Evolutionary conservation across 495 filamentous ascomycete genomes (phyloP).

Genomic region (Penicillium desertorum): DNA sequence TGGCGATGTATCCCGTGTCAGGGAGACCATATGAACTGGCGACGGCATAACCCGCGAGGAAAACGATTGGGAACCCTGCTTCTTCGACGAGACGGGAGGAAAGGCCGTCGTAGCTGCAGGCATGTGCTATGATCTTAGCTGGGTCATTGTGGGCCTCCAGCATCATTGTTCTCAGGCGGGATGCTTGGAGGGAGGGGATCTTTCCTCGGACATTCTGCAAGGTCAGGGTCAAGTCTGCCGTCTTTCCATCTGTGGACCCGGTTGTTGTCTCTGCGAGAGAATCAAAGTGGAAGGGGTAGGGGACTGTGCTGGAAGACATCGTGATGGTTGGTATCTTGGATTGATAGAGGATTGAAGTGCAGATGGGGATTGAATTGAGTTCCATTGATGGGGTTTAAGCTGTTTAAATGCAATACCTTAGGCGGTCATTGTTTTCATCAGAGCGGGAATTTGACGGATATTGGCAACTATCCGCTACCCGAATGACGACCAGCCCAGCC

Average conservation of each 20-base stretch:
- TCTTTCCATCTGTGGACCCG: slow-evolving; percentile 16
- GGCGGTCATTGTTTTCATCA: too few relatives aligned
- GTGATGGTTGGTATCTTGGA: background rate
- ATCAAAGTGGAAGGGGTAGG: slow-evolving; percentile 38
- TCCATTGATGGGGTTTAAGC: background rate
- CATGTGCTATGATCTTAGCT: slow-evolving; percentile 32
- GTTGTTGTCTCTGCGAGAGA: slow-evolving; percentile 2
- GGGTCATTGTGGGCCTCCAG: slow-evolving; percentile 36
- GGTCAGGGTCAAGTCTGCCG: slow-evolving; percentile 7
- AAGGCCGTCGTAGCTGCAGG: slow-evolving; percentile 42
- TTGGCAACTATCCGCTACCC: too few relatives aligned
- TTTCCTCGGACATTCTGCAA: too few relatives aligned
- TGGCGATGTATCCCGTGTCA: slow-evolving; percentile 47
- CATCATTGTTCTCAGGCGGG: slow-evolving; percentile 38
- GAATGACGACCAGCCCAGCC: too few relatives aligned
- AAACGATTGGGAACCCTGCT: slow-evolving; percentile 43
- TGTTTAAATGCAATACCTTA: too few relatives aligned
- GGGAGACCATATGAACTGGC: slow-evolving; percentile 38
- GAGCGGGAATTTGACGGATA: too few relatives aligned
- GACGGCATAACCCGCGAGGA: slow-evolving; percentile 39
- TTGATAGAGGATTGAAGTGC: slow-evolving; percentile 5
- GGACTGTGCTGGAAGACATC: slow-evolving; percentile 24
- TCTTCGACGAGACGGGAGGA: slow-evolving; percentile 43
- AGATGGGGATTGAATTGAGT: background rate
- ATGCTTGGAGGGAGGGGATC: slow-evolving; percentile 25